Evolutionary conservation across 2,329 filamentous ascomycete species (phyloP), one percentile per base, ranked within the genome.

Genomic region (Alternaria infectoria): DNA sequence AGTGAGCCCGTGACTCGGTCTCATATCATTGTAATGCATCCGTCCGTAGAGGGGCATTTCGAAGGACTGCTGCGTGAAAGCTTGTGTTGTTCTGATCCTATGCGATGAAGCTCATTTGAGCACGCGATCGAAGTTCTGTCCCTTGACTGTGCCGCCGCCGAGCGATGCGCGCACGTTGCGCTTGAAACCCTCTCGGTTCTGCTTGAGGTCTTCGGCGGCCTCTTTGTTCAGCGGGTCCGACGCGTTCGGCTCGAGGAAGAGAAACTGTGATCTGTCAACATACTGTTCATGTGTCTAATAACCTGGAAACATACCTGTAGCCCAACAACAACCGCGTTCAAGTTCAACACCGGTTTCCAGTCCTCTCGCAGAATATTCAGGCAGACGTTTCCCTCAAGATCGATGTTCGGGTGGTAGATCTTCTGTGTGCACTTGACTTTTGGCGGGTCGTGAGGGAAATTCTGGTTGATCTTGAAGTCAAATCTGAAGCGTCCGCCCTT

Each of bases 321-420:
- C 45, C 96, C 96, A 57, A 98, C 93, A 71, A 99, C 96, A 44
- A 98, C 93, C 15, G 96, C 94, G 78, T 98, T 97, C 79, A 99
- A 81, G 80, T 98, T 98, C 78, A 99, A 83, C 47, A 99, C 96
- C 0, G 96, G 96, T 85, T 98, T 99, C 96, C 96, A 99, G 83
- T 99, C 96, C 83, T 99, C 96, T 66, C 96, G 86, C 76, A 99
- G 82, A 74, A 99, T 99, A 80, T 99, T 99, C 76, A 99, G 83
- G 84, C 96, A 99, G 67, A 99, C 94, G 79, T 99, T 99, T 72
- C 96, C 96, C 79, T 98, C 93, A 44, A 97, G 87, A 77, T 99
- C 96, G 79, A 99, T 99, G 81, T 99, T 99, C 6, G 96, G 96
- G 80, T 99, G 96, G 83, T 99, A 99, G 74, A 99, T 98, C 86